Conservation (phyloP, 2,329 filamentous ascomycete genomes). For the Apiospora kogelbergensis region DNA sequence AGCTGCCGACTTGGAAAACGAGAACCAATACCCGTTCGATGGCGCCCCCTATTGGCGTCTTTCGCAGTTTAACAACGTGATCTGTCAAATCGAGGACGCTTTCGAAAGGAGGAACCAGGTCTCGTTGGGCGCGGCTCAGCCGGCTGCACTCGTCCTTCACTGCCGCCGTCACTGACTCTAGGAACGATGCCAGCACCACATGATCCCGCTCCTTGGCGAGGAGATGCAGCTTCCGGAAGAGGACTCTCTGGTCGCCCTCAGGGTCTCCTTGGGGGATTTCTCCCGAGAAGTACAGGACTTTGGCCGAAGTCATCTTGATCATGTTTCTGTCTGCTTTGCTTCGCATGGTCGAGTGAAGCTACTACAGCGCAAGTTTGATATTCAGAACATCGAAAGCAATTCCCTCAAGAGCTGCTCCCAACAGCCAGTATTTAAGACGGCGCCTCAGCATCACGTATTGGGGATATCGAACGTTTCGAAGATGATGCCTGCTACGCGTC, state of each 20-base stretch:
- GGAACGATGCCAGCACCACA: background rate
- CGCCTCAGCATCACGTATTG: no score
- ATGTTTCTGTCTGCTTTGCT: background rate
- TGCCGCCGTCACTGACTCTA: background rate
- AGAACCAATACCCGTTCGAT: conserved; percentile 13
- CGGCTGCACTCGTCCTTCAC: conserved; percentile 2
- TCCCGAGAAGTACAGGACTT: conserved; percentile 13
- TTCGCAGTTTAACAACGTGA: conserved; percentile 9
- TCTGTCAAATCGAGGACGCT: conserved; percentile 14
- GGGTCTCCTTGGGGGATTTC: conserved; percentile 15
- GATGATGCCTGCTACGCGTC: no score
- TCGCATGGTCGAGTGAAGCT: no score
- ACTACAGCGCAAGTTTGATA: no score
- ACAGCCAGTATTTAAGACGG: no score
- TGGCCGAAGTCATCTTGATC: conserved; percentile 3
- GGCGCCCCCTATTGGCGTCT: conserved; percentile 12
- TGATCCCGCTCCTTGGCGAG: background rate
- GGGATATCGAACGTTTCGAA: no score
- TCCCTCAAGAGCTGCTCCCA: no score
- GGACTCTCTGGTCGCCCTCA: conserved; percentile 10
- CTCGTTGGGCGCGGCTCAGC: background rate
- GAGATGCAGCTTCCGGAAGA: background rate
- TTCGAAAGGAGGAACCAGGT: conserved; percentile 9
- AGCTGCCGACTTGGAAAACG: conserved; percentile 13
- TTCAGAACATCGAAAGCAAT: no score